phyloP scores from a whole-genome alignment of 1,284 basidiomycete species.

The Puccinia polysora region DNA sequence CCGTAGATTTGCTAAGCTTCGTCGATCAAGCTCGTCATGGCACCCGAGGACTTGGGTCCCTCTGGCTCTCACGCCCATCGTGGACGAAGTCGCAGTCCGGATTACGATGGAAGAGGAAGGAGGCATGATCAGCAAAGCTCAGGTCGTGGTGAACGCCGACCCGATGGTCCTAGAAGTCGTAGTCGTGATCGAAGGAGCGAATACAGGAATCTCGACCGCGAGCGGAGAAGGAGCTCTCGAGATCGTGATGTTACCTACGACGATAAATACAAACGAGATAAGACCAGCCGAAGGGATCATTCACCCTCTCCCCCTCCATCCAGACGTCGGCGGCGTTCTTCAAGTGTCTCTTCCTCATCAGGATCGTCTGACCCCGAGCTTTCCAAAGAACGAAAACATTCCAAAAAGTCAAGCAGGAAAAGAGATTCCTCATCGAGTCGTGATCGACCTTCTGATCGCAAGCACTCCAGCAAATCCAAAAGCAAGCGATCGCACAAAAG shows the following conservation, averaged over 20 bases:
- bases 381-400: not conserved
- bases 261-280: not conserved
- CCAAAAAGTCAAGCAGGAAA: conserved; percentile 22
- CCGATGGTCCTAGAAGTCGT: conserved; percentile 3
- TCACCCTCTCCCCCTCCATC: conserved; percentile 10
- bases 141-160: not conserved
- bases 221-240: conserved; percentile 5
- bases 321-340: conserved; percentile 1
- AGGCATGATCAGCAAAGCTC: not conserved
- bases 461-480: conserved; percentile 17
- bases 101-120: not conserved
- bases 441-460: not conserved
- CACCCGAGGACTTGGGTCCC: conserved; percentile 4
- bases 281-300: conserved; percentile 3
- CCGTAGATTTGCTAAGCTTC: too few relatives aligned
- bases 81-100: conserved; percentile 16
- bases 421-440: not conserved
- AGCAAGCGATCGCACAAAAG: conserved; percentile 19
- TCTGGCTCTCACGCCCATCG: conserved; percentile 3
- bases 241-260: not conserved
- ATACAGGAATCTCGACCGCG: not conserved
- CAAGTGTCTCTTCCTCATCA: conserved; percentile 13
- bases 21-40: too few relatives aligned
- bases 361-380: not conserved
- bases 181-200: conserved; percentile 11